A percentile compares a stretch with the other conserved stretches of the same genome.
Evolutionary conservation across 2,329 filamentous ascomycete genomes (phyloP).

Genomic region (Endocalyx cinctus): DNA sequence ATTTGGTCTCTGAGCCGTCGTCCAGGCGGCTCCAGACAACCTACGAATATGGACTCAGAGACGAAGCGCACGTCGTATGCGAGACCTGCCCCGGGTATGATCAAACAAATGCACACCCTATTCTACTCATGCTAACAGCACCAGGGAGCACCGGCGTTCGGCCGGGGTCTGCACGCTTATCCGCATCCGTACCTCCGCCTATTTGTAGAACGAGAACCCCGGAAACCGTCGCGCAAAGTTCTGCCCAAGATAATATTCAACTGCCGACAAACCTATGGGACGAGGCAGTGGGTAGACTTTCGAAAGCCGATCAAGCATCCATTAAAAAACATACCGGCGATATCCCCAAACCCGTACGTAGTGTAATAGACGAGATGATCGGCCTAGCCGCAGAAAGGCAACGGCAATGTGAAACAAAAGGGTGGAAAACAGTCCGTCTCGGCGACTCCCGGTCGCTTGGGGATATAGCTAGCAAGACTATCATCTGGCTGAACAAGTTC

Average conservation of each 20-base stretch:
- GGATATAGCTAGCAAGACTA: conserved; percentile 1
- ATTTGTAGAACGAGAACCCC: background rate
- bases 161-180: conserved; percentile 1
- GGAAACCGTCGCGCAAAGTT: background rate
- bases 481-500: conserved; percentile 9
- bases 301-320: conserved; percentile 1
- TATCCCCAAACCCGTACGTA: background rate
- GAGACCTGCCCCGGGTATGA: conserved; percentile 1
- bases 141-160: background rate
- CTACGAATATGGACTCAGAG: too few relatives aligned
- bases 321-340: background rate
- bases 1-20: background rate
- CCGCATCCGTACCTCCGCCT: background rate
- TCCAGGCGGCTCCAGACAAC: background rate
- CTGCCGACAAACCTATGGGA: conserved; percentile 3
- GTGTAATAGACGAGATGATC: conserved; percentile 3
- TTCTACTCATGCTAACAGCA: conserved; percentile 1
- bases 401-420: conserved; percentile 1
- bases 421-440: background rate
- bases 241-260: background rate
- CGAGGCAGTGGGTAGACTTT: conserved; percentile 5
- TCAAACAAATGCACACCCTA: too few relatives aligned
- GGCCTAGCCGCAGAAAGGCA: background rate
- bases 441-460: background rate
- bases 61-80: background rate